Percentiles rank a stretch among this genome's conserved stretches.
Evolutionary conservation across 2,329 filamentous ascomycete genomes (phyloP).

Genomic region (Diplodia seriata): DNA sequence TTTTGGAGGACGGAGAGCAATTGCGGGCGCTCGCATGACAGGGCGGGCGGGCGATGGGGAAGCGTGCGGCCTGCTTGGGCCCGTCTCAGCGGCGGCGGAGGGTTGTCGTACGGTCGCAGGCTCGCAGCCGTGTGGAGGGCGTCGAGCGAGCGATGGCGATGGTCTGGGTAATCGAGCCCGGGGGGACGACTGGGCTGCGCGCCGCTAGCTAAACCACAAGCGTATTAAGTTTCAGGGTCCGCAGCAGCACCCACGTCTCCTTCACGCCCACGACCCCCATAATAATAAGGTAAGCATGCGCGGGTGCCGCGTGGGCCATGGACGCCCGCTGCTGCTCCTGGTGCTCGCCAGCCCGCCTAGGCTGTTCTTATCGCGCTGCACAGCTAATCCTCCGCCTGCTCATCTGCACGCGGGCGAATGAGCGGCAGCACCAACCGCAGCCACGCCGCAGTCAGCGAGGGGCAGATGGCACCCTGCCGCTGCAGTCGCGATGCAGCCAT

Average conservation of each 20-base stretch:
- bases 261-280: background rate
- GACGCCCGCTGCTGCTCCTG: background rate
- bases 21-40: conserved; percentile 32
- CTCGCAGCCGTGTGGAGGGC: conserved; percentile 27
- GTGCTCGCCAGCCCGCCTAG: background rate
- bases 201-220: background rate
- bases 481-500: conserved; percentile 21
- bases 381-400: conserved; percentile 8
- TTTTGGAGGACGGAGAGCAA: conserved; percentile 11
- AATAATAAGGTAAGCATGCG: background rate
- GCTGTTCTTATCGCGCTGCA: background rate
- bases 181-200: conserved; percentile 3
- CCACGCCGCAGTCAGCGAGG: conserved; percentile 20
- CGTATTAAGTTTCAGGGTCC: conserved; percentile 13
- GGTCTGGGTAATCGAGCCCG: conserved; percentile 19
- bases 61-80: conserved; percentile 2
- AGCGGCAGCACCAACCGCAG: conserved; percentile 9
- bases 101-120: conserved; percentile 17
- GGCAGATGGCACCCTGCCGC: background rate
- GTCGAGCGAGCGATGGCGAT: conserved; percentile 28
- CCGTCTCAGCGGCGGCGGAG: conserved; percentile 16
- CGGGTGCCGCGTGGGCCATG: conserved; percentile 11
- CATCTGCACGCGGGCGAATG: conserved; percentile 11
- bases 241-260: background rate
- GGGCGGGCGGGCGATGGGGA: conserved; percentile 7